Base-by-base conservation (phyloP, 768 basidiomycete genomes). In the Tubosaeta sp. region DNA sequence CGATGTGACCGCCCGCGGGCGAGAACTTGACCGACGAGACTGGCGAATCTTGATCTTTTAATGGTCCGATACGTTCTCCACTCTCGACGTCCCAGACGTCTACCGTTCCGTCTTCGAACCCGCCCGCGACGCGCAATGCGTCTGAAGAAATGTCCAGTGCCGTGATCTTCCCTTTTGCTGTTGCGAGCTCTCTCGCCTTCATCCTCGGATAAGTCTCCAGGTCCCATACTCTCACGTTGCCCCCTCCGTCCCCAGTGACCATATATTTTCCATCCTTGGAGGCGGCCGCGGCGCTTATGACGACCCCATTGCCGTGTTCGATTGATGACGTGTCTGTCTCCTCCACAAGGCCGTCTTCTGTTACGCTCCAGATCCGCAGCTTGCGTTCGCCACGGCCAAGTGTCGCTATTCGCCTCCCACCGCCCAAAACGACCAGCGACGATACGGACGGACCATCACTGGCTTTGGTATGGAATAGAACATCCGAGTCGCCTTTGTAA, bases 11-110 rank as follows among this genome's bases (percentile, higher is more conserved):
- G 12, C 59, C 60, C 3, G 31, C 14, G 1, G 59, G 59, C 1
- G 60, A 61, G 41, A 61, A 61, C 47, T 58, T 58, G 53, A 61
- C 33, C 1, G 55, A 57, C 11, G 52, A 48, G 11, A 61, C 27
- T 5, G 53, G 46, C 17, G 35, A 37, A 37, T 37, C 35, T 37
- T 37, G 35, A 37, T 37, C 35, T 16, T 16, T 37, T n/a, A 37
- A 17, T n/a, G 35, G 35, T 2, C 35, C n/a, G 7, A 37, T 14
- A 37, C n/a, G 35, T 9, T 37, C 35, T 17, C 35, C 35, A 17
- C 2, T 17, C 35, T 37, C 6, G 35, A 37, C 17, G n/a, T n/a
- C 17, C 35, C 35, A 37, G 35, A 37, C n/a, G 7, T 9, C 35
- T n/a, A 37, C 35, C n/a, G 35, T 9, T n/a, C 35, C 35, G 17